These are phyloP conservation scores for Trichoderma polysporum DNA, from an alignment of 2,329 filamentous ascomycete genomes.

Conservation along the genomic window DNA sequence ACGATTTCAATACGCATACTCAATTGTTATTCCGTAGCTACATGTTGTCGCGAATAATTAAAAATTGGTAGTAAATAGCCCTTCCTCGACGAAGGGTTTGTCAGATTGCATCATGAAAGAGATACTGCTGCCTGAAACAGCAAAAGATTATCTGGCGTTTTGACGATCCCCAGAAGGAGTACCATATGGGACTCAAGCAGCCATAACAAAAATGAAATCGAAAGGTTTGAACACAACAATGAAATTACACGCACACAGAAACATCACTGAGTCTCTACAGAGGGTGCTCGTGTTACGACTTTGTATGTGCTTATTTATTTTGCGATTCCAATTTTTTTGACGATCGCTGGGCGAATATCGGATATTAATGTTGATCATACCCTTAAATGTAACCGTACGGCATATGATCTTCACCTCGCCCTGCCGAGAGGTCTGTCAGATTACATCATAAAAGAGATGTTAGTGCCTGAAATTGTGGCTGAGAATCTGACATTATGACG, in stretches of 20 bases:
- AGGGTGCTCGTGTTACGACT: too few species aligned
- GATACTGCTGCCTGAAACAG: neutral
- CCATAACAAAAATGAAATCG: too few species aligned
- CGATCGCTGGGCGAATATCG: too few species aligned
- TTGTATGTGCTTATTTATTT: too few species aligned
- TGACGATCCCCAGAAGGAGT: neutral
- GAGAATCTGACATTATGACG: neutral
- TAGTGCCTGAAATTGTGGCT: neutral
- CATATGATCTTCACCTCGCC: neutral
- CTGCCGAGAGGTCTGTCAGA: neutral
- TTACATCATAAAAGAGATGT: neutral
- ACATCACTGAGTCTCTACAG: too few species aligned
- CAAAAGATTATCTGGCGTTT: neutral
- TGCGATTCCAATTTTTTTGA: too few species aligned
- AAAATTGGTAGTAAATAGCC: neutral
- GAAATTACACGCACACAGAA: too few species aligned
- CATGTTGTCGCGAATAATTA: too few species aligned
- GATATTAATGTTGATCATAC: neutral
- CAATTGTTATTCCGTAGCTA: too few species aligned
- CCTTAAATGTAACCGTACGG: neutral
- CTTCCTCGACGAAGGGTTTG: neutral
- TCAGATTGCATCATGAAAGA: slow-evolving; percentile 11
- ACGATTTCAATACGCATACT: neutral
- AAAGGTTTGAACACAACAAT: too few species aligned
- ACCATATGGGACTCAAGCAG: too few species aligned